Base-by-base conservation (phyloP, 177 flowering plant genomes). In the Vitis hybrid region DNA sequence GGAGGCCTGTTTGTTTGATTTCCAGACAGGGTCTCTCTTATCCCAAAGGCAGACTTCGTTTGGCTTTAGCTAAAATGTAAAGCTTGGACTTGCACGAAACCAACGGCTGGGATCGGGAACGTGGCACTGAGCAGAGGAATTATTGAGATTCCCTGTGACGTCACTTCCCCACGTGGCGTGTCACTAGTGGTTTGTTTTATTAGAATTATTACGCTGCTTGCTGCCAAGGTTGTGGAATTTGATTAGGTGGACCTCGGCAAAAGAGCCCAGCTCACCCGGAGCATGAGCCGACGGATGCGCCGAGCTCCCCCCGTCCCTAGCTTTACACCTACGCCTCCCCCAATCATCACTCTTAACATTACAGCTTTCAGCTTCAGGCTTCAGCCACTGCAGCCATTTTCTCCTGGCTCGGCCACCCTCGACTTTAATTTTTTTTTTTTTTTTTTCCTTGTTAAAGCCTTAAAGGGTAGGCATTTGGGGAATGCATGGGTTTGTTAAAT, bases 251-350 rank as follows among this genome's bases (percentile, higher is more conserved):
- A 34, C 65, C 67, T 31, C 66, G 19, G 15, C 12, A 56, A 50
- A 16, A 11, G 68, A 49, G 7, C 19, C 11, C 53, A 15, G 8
- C 10, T 68, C 67, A 53, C 29, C 18, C 70, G 67, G 62, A 61
- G 59, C 70, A 59, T 66, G 68, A 67, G 74, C 74, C 78, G 74
- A 5, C 34, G 68, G 73, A 55, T 74, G 57, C 73, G 77, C 73
- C 70, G 69, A 68, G 69, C 76, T 68, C 52, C 50, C 39, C 45
- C 7, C 68, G 39, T 50, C 10, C 14, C 8, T 68, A 16, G 68
- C 72, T 70, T 65, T 20, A 22, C 19, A 8, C 53, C 13, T 39
- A 74, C 77, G 65, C 65, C 19, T 50, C 51, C 65, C 26, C 71
- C 68, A 68, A 63, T 73, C 76, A 68, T 73, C 59, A 14, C 48